Evolutionary conservation across 306 rosid species (phyloP), one percentile per base, ranked within the genome.

Genomic region (Alnus rubra): DNA sequence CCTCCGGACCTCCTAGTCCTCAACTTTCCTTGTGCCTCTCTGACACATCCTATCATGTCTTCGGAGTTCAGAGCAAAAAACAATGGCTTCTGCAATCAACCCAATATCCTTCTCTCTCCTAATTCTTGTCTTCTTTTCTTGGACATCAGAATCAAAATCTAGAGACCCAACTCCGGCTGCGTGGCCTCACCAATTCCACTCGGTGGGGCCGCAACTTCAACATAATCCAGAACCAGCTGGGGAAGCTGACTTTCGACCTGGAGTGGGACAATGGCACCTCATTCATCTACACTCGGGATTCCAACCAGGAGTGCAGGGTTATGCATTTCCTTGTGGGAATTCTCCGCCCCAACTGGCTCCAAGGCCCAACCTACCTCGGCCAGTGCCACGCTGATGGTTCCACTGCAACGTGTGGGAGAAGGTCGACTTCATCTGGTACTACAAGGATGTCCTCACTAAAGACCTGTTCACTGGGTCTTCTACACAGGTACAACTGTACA

Each of bases 251-350:
- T 4, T 86, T 89, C 88, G 97, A 92, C 62, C 89, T 91, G 0
- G 98, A 95, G 50, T 95, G 98, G 98, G 87, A 84, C 89, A 95
- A 91, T 7, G 96, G 98, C 23, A 95, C 98, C 42, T 88, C 96
- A 53, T 95, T 87, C 79, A 2, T 85, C 82, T 92, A 89, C 90
- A 81, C 87, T 0, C 73, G 86, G 6, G 82, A 88, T 15, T 75
- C 88, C 30, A 9, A 79, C 44, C 60, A 48, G 0, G 62, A 44
- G 23, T 94, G 98, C 76, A 13, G 79, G 33, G 63, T 85, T 13
- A 2, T 69, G 19, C 86, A 89, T 53, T 0, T 87, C 0, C 74
- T 71, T 0, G 97, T 95, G 6, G 98, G 98, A 0, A 86, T 95
- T 78, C 98, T 95, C 44, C 90, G 87, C 13, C 98, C 98, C 10